Evolutionary conservation across 768 basidiomycete species (phyloP).

Genomic region (Lenzites betulinus): DNA sequence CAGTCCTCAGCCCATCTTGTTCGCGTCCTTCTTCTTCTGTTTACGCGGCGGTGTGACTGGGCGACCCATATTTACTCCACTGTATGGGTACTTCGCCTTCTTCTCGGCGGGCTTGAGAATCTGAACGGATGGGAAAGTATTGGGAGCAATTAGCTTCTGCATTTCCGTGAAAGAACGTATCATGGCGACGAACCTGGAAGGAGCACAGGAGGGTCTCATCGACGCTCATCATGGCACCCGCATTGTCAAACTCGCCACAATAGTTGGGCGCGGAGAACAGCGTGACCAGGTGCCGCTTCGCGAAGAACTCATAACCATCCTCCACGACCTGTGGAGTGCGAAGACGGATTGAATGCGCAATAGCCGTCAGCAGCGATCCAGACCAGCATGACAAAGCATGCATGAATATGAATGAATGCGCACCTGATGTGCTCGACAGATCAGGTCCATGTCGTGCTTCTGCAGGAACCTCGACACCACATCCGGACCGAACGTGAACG

Average conservation of each 20-base stretch:
- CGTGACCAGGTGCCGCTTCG: constrained; percentile 95
- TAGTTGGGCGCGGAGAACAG: constrained; percentile 97
- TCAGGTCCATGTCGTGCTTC: constrained; percentile 99
- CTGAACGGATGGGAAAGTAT: constrained; percentile 42
- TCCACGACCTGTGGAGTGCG: constrained; percentile 77
- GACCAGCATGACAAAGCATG: background rate
- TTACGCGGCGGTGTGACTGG: constrained; percentile 96
- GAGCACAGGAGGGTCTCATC: constrained; percentile 97
- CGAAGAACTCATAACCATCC: constrained; percentile 99
- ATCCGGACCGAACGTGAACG: constrained; percentile 98
- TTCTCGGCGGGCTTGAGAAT: constrained; percentile 99
- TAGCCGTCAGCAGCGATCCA: background rate
- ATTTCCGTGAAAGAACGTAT: constrained; percentile 4
- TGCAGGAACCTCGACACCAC: constrained; percentile 98
- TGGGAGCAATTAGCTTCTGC: background rate
- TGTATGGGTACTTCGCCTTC: constrained; percentile 92
- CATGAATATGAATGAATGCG: constrained; percentile 30
- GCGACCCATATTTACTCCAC: constrained; percentile 82
- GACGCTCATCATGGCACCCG: constrained; percentile 99
- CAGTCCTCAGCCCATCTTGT: constrained; percentile 51
- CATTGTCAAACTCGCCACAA: constrained; percentile 97
- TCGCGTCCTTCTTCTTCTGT: constrained; percentile 90
- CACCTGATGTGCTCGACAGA: constrained; percentile 97
- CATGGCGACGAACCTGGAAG: constrained; percentile 72
- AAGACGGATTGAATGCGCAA: constrained; percentile 1